phyloP scores from a whole-genome alignment of 495 filamentous ascomycete species.

The Chaetomium fimeti region DNA sequence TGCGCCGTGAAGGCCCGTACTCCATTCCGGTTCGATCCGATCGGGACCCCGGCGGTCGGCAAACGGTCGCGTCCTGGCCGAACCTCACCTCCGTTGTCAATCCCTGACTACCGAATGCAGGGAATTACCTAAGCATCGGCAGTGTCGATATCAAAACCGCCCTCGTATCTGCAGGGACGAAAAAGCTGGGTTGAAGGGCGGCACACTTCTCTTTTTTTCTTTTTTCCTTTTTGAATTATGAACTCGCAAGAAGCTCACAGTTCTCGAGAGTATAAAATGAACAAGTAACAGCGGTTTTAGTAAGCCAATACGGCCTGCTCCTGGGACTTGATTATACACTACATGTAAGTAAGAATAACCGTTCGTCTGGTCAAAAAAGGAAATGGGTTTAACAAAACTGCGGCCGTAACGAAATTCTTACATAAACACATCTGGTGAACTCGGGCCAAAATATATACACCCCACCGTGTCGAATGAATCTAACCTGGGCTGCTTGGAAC shows the following conservation, averaged over 20 bases:
- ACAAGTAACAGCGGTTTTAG: not conserved
- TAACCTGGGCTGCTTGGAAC: not conserved
- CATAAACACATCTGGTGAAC: not conserved
- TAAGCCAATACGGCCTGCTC: not conserved
- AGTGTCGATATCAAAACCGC: not conserved
- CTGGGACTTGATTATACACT: constrained; percentile 6
- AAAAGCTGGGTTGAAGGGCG: not conserved
- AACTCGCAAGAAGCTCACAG: too few relatives aligned
- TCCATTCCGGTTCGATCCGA: not conserved
- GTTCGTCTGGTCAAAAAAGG: not conserved
- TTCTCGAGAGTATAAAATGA: not conserved
- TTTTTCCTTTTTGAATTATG: too few relatives aligned
- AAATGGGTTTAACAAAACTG: constrained; percentile 1
- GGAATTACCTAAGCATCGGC: too few relatives aligned
- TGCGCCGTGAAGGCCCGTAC: too few relatives aligned
- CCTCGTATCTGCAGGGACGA: not conserved
- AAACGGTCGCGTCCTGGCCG: too few relatives aligned
- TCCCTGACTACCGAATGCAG: too few relatives aligned
- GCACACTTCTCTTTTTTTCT: too few relatives aligned
- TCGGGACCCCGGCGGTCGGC: too few relatives aligned
- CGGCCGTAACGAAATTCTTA: not conserved
- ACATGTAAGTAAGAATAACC: not conserved
- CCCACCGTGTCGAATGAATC: not conserved
- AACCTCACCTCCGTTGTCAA: too few relatives aligned
- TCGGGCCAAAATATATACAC: not conserved